These are phyloP conservation scores for Penicillium ucsense DNA, from an alignment of 495 filamentous ascomycete species.

Conservation along the genomic window DNA sequence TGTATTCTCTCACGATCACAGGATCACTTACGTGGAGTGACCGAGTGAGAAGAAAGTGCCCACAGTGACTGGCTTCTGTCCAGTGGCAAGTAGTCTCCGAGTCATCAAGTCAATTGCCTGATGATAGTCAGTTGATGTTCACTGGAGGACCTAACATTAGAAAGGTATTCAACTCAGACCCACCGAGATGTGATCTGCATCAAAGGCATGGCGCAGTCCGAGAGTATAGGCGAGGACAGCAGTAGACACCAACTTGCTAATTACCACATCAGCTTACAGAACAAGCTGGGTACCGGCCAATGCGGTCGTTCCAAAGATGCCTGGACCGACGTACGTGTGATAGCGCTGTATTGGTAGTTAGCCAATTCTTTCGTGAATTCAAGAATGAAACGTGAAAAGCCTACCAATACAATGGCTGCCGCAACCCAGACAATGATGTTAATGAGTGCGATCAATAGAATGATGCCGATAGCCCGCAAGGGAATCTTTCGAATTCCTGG, in stretches of 20 bases:
- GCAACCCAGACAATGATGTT: slow-evolving; percentile 69
- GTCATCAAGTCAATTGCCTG: slow-evolving; percentile 94
- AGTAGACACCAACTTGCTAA: slow-evolving; percentile 58
- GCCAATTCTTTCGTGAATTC: too few relatives aligned
- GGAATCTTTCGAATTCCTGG: slow-evolving; percentile 51
- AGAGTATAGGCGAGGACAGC: slow-evolving; percentile 81
- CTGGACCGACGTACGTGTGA: slow-evolving; percentile 21
- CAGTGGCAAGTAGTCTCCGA: slow-evolving; percentile 75
- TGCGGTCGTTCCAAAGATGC: background rate
- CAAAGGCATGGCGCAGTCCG: slow-evolving; percentile 86
- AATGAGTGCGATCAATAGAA: slow-evolving; percentile 49
- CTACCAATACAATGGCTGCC: slow-evolving; percentile 57
- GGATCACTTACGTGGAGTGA: slow-evolving; percentile 59
- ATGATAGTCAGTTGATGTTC: background rate
- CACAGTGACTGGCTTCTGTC: slow-evolving; percentile 81
- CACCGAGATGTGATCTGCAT: slow-evolving; percentile 90
- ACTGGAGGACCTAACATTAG: background rate
- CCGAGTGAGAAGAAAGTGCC: slow-evolving; percentile 94
- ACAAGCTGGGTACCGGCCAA: too few relatives aligned
- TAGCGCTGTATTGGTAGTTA: slow-evolving; percentile 18
- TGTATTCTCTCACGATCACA: too few relatives aligned
- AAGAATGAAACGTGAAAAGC: background rate
- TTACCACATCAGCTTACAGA: background rate
- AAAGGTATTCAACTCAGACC: background rate
- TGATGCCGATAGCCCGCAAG: slow-evolving; percentile 55